A percentile compares a stretch with the other conserved stretches of the same genome.
Conservation (phyloP, 140 eudicot species). For the Erigeron philadelphicus region DNA sequence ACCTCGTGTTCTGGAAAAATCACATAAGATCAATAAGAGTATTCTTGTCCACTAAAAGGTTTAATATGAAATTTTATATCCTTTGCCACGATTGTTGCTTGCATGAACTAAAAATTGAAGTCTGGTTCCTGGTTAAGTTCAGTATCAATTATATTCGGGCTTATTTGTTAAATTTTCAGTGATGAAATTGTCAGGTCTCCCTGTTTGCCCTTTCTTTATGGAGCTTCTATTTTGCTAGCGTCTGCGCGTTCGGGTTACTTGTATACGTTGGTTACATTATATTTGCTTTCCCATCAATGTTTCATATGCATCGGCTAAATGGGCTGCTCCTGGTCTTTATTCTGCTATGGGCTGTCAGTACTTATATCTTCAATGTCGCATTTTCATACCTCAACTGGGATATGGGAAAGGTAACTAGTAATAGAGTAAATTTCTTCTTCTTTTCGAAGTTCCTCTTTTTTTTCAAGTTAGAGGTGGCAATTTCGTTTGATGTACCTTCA, state of each 20-base stretch:
- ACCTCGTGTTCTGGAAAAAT: neutral
- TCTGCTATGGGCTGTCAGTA: constrained; percentile 62
- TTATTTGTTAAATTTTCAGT: constrained; percentile 37
- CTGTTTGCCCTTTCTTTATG: constrained; percentile 57
- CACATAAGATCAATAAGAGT: neutral
- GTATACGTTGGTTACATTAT: constrained; percentile 67
- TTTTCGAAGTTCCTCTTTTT: neutral
- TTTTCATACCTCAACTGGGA: constrained; percentile 43
- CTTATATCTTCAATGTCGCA: constrained; percentile 60
- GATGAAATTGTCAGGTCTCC: constrained; percentile 52
- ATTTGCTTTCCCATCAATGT: constrained; percentile 54
- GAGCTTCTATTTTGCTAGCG: constrained; percentile 68
- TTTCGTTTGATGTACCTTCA: neutral
- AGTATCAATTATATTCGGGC: constrained; percentile 24
- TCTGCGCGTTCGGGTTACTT: constrained; percentile 64
- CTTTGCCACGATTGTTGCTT: constrained; percentile 15
- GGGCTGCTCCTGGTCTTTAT: constrained; percentile 57
- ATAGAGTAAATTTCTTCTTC: neutral
- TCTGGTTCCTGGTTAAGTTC: constrained; percentile 16
- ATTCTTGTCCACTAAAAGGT: no score
- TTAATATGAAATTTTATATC: neutral
- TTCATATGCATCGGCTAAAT: constrained; percentile 53
- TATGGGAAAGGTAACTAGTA: constrained; percentile 38
- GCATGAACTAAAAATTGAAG: constrained; percentile 16
- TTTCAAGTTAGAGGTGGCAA: constrained; percentile 3